Conservation (phyloP, 78 protist genomes). For the Creolimax fragrantissima region DNA sequence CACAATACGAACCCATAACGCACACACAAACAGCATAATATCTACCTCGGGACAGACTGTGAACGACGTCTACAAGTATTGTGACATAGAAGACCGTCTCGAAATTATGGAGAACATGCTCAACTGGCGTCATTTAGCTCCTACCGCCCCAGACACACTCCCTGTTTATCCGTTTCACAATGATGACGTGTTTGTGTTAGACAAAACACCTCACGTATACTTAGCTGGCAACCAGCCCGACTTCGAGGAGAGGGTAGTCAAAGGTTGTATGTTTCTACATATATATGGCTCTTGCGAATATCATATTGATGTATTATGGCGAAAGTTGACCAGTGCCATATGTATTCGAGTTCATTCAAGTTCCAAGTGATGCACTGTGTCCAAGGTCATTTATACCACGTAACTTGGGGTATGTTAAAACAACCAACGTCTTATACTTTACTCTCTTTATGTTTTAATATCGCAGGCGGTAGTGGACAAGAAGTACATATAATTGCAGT, state of each 20-base stretch:
- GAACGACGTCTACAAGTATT: neutral
- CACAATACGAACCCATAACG: too few relatives aligned
- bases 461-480: neutral
- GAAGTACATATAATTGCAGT: neutral
- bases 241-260: neutral
- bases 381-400: neutral
- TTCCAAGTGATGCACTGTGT: neutral
- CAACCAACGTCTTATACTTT: neutral
- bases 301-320: neutral
- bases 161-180: neutral
- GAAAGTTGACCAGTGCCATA: neutral
- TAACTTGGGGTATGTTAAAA: neutral
- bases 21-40: neutral
- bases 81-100: neutral
- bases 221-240: conserved; percentile 29
- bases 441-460: too few relatives aligned
- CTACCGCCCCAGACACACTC: conserved; percentile 10
- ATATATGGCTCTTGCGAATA: neutral
- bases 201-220: conserved; percentile 15
- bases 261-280: neutral
- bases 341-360: neutral
- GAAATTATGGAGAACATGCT: neutral
- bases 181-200: conserved; percentile 1
- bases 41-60: neutral
- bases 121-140: conserved; percentile 2